Evolutionary conservation across 2,329 filamentous ascomycete species (phyloP), one percentile per base, ranked within the genome.

Genomic region (Chalaropsis ovoidea): DNA sequence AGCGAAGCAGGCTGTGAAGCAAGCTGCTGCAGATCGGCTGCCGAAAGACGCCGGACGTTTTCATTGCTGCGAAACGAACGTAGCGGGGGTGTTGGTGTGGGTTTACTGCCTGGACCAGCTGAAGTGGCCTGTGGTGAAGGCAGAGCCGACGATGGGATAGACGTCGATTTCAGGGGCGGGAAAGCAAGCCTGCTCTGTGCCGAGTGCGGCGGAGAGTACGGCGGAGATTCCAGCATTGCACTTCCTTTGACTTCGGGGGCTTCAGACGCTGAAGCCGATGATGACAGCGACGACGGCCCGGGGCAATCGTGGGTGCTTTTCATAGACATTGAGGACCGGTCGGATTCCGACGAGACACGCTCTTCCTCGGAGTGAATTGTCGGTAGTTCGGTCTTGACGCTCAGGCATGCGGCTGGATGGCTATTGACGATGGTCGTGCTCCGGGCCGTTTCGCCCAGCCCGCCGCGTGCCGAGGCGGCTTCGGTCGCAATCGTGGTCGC

Each of bases 1-100:
- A 86, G 74, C 0, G 83, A 85, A 35, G 83, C 81, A 5, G 82
- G 82, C 1, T 80, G 78, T 35, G 78, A 79, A 15, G 81, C 79
- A 67, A 86, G 73, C 67, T 82, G 80, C 64, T 83, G 79, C 71
- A 86, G 84, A 70, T 84, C 81, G 45, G 77, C 80, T 7, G 81
- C 81, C 0, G 83, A 84, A 31, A 86, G 75, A 45, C 81, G 79
- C 65, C 81, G 78, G 60, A 84, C 74, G 61, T 75, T 78, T 67
- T 78, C 79, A 52, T 75, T 72, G 68, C 74, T 76, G 41, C 62
- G 27, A 35, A 56, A 35, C 7, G 24, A 56, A 11, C 52, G 52
- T 35, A 27, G 6, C 15, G 62, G 35, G 35, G 62, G 5, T 2
- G 24, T 45, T 31, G 61, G 24, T 49, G 2, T 13, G 1, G 43